Conservation (phyloP, 768 basidiomycete species). For the Tephrocybe sp. region DNA sequence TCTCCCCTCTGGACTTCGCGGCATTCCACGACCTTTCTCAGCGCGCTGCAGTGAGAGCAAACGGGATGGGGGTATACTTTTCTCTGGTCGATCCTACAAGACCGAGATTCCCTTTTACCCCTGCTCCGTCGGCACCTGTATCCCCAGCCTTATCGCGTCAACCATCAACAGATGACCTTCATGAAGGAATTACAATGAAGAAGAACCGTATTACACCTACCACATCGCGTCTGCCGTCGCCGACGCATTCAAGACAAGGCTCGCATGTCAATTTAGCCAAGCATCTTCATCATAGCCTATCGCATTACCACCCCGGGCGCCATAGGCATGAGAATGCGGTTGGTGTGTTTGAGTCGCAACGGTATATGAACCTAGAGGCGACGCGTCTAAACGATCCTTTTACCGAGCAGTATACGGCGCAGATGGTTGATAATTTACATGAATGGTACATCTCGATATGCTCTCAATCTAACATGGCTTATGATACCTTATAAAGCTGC, state of each 20-base stretch:
- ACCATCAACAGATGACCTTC: neutral
- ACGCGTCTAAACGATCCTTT: constrained; percentile 48
- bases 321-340: constrained; percentile 51
- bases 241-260: constrained; percentile 18
- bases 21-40: constrained; percentile 47
- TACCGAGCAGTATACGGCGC: constrained; percentile 37
- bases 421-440: constrained; percentile 41
- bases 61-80: constrained; percentile 64
- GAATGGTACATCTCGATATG: constrained; percentile 26
- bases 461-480: neutral
- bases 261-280: constrained; percentile 23
- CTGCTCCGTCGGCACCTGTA: constrained; percentile 30
- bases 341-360: constrained; percentile 71
- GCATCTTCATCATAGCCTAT: constrained; percentile 31
- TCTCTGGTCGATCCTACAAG: constrained; percentile 58
- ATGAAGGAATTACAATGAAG: neutral
- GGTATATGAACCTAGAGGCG: constrained; percentile 67
- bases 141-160: constrained; percentile 23
- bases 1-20: constrained; percentile 53
- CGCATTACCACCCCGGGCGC: constrained; percentile 37
- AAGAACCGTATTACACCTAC: neutral
- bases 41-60: constrained; percentile 51
- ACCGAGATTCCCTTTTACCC: constrained; percentile 54
- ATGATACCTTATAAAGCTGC: constrained; percentile 32
- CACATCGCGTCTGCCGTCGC: neutral